Evolutionary conservation across 176 grass and related monocot genomes (phyloP), one percentile per base, ranked within the genome.

Genomic region (Canna indica): DNA sequence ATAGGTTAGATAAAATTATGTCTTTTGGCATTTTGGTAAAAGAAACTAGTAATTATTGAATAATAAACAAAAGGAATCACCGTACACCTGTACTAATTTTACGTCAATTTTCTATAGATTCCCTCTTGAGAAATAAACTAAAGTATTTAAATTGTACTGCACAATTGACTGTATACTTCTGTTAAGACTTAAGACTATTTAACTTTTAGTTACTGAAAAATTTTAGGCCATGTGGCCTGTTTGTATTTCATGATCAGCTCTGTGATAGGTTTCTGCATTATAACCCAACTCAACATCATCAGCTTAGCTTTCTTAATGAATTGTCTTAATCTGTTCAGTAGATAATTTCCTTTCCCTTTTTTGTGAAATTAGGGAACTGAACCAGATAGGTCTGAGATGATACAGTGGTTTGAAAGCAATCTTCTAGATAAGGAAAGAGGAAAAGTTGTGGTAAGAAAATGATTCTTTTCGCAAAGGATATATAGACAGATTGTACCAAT

Each of bases 371-470:
- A 85, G 87, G 82, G 78, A 69, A 75, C 79, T 59, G 83, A 85
- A 73, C 66, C 84, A 69, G 71, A 69, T 27, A 90, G 54, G 70
- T 52, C 52, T 60, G 39, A 79, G 71, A 35, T 96, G 65, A 73
- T 81, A 32, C 54, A 81, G 65, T 90, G 93, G 93, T 91, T 91
- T 67, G 13, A 31, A 83, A 87, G 74, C 42, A 32, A 72, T 69
- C 58, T 70, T 59, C 72, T 96, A 64, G 76, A 89, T 70, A 82
- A 75, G 82, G 79, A 80, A 90, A 90, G 73, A 48, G 93, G 93
- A 69, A 91, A 90, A 90, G 86, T 85, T 71, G 77, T 96, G 77
- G 88, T 96, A 82, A 80, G 81, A 56, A 28, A 66, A 52, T 30
- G 52, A 46, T 20, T 60, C 36, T 85, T 50, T 48, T 11, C 71